These are phyloP conservation scores for Erigeron canadensis DNA, from an alignment of 129 eudicot species.

Conservation along the genomic window DNA sequence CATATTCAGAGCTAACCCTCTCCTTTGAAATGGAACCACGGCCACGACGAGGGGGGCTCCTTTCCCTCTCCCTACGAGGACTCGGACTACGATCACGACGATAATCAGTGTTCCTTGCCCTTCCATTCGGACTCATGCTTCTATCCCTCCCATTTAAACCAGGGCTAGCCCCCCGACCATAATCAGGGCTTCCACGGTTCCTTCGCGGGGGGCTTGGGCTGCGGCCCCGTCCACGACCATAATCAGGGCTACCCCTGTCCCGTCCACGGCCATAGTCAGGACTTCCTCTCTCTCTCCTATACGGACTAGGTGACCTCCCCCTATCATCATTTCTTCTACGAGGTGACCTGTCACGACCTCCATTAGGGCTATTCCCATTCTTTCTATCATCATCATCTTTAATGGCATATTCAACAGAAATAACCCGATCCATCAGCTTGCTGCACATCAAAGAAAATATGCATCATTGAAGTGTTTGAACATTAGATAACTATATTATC, in stretches of 20 bases:
- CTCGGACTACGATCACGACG: slow-evolving; percentile 52
- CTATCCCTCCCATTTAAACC: slow-evolving; percentile 45
- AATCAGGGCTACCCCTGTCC: slow-evolving; percentile 79
- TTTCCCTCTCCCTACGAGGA: slow-evolving; percentile 54
- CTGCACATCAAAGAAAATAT: slow-evolving; percentile 33
- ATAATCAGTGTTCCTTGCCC: slow-evolving; percentile 36
- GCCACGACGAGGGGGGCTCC: slow-evolving; percentile 39
- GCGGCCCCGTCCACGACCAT: slow-evolving; percentile 66
- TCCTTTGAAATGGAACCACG: slow-evolving; percentile 42
- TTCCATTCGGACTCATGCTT: slow-evolving; percentile 30
- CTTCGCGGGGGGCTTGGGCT: slow-evolving; percentile 62
- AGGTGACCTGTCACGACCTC: slow-evolving; percentile 63
- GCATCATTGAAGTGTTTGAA: background rate
- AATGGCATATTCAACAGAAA: slow-evolving; percentile 79
- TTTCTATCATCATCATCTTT: slow-evolving; percentile 77
- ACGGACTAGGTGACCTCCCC: slow-evolving; percentile 68
- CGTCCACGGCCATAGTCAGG: slow-evolving; percentile 87
- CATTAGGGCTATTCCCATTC: slow-evolving; percentile 57
- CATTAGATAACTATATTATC: background rate
- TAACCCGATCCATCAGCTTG: slow-evolving; percentile 79
- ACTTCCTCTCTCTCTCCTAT: slow-evolving; percentile 78
- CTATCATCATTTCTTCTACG: slow-evolving; percentile 65
- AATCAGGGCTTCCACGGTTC: slow-evolving; percentile 73
- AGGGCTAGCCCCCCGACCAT: slow-evolving; percentile 52
- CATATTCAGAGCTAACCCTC: slow-evolving; percentile 49